Evolutionary conservation across 768 basidiomycete genomes (phyloP), one percentile per base, ranked within the genome.

Genomic region (Pleurotus tuber-regium): DNA sequence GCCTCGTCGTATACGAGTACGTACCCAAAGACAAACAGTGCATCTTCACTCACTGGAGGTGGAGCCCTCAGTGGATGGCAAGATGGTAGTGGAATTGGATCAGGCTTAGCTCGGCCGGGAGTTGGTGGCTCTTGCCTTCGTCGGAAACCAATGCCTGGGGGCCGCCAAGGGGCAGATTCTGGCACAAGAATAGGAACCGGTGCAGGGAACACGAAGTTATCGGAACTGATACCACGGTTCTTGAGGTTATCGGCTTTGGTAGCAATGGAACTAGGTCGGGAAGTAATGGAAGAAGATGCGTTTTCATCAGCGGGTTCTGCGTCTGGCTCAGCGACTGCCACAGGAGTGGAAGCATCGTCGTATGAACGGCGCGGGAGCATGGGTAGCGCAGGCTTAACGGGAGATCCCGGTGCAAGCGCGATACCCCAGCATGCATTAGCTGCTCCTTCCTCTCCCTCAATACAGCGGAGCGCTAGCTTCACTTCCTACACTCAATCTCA

Each of bases 241-340:
- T 67, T 94, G 53, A 76, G 84, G 47, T 71, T 94, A 24, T 89
- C 86, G 12, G 91, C 91, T 25, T 71, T 90, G 42, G 84, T 90
- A 6, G 87, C 89, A 40, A 80, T 78, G 54, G 90, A 92, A 65
- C 73, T 92, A 21, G 88, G 86, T 14, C 73, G 82, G 40, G 89
- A 92, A 66, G n/a, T n/a, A n/a, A 79, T 81, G 16, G 71, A 77
- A 53, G 77, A 83, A 30, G 80, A 68, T 24, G 25, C 31, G 7
- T 53, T 50, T 29, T 47, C 52, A 10, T 18, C 30, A 40, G 24
- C 26, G 14, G 47, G 47, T 11, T 50, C 46, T 5, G 24, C 46
- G 28, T 21, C 31, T 8, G 46, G 46, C 5, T 48, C 31, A 10
- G 35, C 6, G 7, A n/a, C n/a, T 11, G 18, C 31, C 16, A 4